Evolutionary conservation across 2,329 filamentous ascomycete species (phyloP).

Genomic region (Calonectria crousiana): DNA sequence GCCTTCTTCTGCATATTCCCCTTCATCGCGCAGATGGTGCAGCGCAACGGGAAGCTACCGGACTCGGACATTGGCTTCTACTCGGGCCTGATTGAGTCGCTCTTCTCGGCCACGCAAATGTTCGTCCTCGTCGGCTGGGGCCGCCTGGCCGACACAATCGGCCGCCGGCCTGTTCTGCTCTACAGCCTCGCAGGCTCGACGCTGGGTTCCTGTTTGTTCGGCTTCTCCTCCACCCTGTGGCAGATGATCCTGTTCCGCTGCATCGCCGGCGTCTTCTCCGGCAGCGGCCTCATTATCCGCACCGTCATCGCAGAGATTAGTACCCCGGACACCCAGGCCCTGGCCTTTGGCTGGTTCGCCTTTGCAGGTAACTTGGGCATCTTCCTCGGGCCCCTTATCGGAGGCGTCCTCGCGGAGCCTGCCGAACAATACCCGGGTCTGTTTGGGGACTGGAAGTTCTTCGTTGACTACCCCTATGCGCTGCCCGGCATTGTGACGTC

Average conservation of each 20-base stretch:
- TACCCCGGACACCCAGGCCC: constrained; percentile 76
- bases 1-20: constrained; percentile 89
- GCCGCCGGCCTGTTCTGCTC: constrained; percentile 80
- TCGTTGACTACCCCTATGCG: constrained; percentile 65
- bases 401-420: constrained; percentile 77
- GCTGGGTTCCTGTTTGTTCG: constrained; percentile 73
- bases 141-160: constrained; percentile 69
- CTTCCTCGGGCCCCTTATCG: constrained; percentile 77
- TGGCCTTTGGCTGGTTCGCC: constrained; percentile 81
- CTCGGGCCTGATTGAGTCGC: constrained; percentile 78
- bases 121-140: constrained; percentile 83
- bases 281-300: constrained; percentile 79
- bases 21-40: constrained; percentile 83
- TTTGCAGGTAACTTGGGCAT: constrained; percentile 82
- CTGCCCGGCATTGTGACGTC: constrained; percentile 66
- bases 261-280: constrained; percentile 79
- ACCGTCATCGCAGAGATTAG: constrained; percentile 83
- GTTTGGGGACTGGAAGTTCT: constrained; percentile 61
- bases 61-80: constrained; percentile 83
- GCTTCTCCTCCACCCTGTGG: constrained; percentile 73
- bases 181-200: constrained; percentile 74
- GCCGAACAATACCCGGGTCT: constrained; percentile 70
- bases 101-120: constrained; percentile 83
- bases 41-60: constrained; percentile 71
- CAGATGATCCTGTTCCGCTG: constrained; percentile 83